Base-by-base conservation (phyloP, 1,284 basidiomycete genomes). In the Boletellus deceptivus region DNA sequence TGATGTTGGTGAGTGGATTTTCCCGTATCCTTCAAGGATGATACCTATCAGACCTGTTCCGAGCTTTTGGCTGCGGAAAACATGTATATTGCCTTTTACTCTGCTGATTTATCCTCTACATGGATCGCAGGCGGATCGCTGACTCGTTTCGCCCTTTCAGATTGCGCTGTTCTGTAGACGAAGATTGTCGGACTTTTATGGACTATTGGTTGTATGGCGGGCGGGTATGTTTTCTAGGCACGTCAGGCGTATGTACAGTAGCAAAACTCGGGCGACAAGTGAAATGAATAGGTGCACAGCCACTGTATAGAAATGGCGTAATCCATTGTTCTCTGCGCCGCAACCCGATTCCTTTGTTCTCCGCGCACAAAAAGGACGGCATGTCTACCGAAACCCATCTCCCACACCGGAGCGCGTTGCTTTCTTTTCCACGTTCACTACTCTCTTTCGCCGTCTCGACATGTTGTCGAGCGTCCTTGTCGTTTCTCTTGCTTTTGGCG, bases 401-500 rank as follows among this genome's bases (percentile, higher is more conserved):
- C 43, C 35, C 10, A 44, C 52, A 46, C 52, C 10, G 49, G 66
- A 55, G 60, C 52, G 22, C 31, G 16, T 35, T n/a, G 59, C 55
- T 62, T 62, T 52, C 37, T 54, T 40, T 40, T 36, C 16, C 50
- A 54, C 66, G 54, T 64, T 65, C 62, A 59, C 60, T 55, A 55
- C 61, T 6, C 52, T 56, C 55, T 37, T 60, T 66, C 62, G n/a
- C 62, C 62, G 48, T 60, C 64, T 68, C 64, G 67, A 55, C 59
- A 79, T 79, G 76, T 55, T 76, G 59, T 70, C 68, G 71, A 69
- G 70, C 71, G 57, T 77, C 53, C 61, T 82, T 62, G 62, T 73
- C 61, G 54, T 74, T 62, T 67, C 69, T 50, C 61, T 79, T 61
- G 60, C 73, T 65, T 70, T 78, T 58, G 64, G 69, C 69, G 70